Percentiles rank a stretch among this genome's conserved stretches.
These are phyloP conservation scores for Oidiodendron maius DNA, from an alignment of 495 filamentous ascomycete species.

Conservation along the genomic window DNA sequence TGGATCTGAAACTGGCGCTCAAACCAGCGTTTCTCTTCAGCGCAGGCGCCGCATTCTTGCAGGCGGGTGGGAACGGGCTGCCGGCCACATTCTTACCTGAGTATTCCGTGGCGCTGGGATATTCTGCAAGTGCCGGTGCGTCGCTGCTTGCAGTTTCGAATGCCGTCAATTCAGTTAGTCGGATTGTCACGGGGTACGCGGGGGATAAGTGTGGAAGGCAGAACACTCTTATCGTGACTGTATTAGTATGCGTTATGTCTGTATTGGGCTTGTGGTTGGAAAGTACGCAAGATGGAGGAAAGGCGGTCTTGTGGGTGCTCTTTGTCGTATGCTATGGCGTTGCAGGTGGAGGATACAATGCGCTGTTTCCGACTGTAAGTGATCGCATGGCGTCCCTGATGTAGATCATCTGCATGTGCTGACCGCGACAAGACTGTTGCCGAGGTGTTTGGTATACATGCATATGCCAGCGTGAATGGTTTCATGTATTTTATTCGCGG, in stretches of 20 bases:
- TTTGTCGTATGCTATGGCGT: slow-evolving; percentile 50
- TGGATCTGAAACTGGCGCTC: slow-evolving; percentile 32
- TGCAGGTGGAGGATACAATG: slow-evolving; percentile 43
- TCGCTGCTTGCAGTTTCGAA: slow-evolving; percentile 47
- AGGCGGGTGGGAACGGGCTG: slow-evolving; percentile 36
- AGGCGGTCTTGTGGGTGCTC: slow-evolving; percentile 33
- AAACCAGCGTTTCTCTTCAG: slow-evolving; percentile 37
- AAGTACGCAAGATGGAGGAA: slow-evolving; percentile 21
- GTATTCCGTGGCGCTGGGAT: slow-evolving; percentile 35
- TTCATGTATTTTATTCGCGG: slow-evolving; percentile 53
- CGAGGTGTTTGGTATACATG: slow-evolving; percentile 52
- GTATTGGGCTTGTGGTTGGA: slow-evolving; percentile 48
- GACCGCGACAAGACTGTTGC: slow-evolving; percentile 30
- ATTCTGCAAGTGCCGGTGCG: slow-evolving; percentile 34
- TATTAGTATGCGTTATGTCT: slow-evolving; percentile 35
- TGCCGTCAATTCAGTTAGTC: slow-evolving; percentile 46
- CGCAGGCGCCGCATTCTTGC: slow-evolving; percentile 36
- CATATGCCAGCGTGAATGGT: slow-evolving; percentile 53
- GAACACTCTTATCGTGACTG: slow-evolving; percentile 46
- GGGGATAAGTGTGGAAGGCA: slow-evolving; percentile 45
- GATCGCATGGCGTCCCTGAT: not conserved
- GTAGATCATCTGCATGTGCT: not conserved
- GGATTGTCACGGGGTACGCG: slow-evolving; percentile 42
- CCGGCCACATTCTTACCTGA: slow-evolving; percentile 41
- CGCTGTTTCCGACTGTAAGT: slow-evolving; percentile 33